These are phyloP conservation scores for Dactylis glomerata DNA, from an alignment of 176 grass and related monocot genomes.

Conservation along the genomic window DNA sequence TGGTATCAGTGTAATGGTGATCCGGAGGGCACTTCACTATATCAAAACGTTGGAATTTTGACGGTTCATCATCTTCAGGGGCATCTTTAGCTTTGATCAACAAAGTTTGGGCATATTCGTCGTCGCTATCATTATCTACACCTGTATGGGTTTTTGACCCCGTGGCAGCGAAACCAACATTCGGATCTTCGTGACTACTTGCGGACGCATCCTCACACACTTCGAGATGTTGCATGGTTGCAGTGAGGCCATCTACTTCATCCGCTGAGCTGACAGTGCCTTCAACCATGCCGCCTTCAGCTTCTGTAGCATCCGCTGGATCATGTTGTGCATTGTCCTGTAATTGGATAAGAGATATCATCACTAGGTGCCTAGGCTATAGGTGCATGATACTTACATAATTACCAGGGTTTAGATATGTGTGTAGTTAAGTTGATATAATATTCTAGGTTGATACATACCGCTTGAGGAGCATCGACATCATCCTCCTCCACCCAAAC, in stretches of 20 bases:
- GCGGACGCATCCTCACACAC: background rate
- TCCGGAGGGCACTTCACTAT: background rate
- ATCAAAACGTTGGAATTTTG: background rate
- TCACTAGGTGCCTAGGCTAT: background rate
- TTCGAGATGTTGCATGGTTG: background rate
- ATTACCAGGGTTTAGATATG: too few species aligned
- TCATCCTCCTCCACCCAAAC: background rate
- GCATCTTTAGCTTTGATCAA: background rate
- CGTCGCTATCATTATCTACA: too few species aligned
- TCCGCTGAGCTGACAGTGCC: background rate
- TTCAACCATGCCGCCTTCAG: background rate
- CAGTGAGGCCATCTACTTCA: background rate
- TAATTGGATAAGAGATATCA: background rate
- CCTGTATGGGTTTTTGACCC: background rate
- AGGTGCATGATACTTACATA: background rate
- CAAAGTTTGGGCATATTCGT: background rate
- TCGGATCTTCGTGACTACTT: background rate
- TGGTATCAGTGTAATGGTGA: background rate
- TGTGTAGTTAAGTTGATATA: background rate
- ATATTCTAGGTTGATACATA: background rate
- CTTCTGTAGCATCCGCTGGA: background rate
- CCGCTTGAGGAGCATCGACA: background rate
- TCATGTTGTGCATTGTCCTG: background rate
- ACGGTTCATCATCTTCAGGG: background rate
- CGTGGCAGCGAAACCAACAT: background rate